Percentiles rank a stretch among this genome's conserved stretches.
Conservation (phyloP, 768 basidiomycete genomes). For the Psilocybe tampanensis region DNA sequence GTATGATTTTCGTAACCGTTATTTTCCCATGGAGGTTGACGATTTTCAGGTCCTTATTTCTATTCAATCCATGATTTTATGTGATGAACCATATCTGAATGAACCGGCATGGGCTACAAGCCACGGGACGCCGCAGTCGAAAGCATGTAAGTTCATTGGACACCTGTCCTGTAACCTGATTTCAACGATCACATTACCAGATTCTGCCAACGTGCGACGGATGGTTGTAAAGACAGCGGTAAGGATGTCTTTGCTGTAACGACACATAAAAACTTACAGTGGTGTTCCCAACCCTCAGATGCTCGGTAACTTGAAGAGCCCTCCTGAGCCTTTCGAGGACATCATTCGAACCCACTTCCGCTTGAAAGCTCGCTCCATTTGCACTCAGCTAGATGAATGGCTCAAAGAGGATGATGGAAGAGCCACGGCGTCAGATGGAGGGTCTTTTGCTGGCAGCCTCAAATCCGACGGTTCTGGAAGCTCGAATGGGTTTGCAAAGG, state of each 20-base stretch:
- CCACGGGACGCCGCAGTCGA: constrained; percentile 74
- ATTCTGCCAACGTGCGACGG: constrained; percentile 89
- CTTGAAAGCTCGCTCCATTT: constrained; percentile 74
- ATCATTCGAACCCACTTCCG: constrained; percentile 91
- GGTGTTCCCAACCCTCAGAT: constrained; percentile 51
- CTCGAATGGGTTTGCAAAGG: constrained; percentile 63
- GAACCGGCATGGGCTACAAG: constrained; percentile 87
- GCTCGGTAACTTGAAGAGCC: constrained; percentile 79
- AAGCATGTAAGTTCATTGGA: constrained; percentile 59
- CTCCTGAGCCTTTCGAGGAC: constrained; percentile 85
- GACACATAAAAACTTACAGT: neutral
- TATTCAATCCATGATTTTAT: constrained; percentile 96
- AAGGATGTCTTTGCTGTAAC: constrained; percentile 21
- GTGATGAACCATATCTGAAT: constrained; percentile 91
- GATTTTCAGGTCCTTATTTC: constrained; percentile 82
- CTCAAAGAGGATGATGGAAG: constrained; percentile 74
- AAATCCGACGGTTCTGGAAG: constrained; percentile 42
- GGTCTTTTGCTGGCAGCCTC: constrained; percentile 31
- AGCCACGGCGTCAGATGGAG: constrained; percentile 57
- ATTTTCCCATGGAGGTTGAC: neutral
- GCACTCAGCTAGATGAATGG: constrained; percentile 80
- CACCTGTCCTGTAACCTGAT: neutral
- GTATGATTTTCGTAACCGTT: constrained; percentile 34
- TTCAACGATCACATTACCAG: constrained; percentile 35
- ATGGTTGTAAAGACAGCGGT: constrained; percentile 93